Conservation (phyloP, 2,329 filamentous ascomycete species). For the Ramularia endophylla region DNA sequence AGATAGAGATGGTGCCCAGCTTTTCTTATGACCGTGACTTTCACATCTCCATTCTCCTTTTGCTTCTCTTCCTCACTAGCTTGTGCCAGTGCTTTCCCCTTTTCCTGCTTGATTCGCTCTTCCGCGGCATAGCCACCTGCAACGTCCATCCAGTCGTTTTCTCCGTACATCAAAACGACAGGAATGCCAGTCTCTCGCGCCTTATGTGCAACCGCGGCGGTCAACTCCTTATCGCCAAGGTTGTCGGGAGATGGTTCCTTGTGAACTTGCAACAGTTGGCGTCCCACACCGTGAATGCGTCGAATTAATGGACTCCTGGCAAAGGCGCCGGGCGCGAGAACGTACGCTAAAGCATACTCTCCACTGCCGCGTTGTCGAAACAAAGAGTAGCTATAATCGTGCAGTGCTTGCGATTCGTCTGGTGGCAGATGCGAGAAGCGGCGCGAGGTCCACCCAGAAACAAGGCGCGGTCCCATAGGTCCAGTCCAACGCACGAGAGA, state of each 20-base stretch:
- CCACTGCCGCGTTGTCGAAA: constrained; percentile 90
- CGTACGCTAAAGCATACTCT: constrained; percentile 87
- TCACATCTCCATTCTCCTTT: constrained; percentile 71
- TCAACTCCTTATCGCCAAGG: constrained; percentile 53
- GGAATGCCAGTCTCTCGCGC: constrained; percentile 60
- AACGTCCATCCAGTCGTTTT: constrained; percentile 99
- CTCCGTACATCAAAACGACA: constrained; percentile 91
- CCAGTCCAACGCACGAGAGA: constrained; percentile 82
- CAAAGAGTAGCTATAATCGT: constrained; percentile 90
- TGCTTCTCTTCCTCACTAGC: constrained; percentile 61
- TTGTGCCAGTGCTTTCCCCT: constrained; percentile 52
- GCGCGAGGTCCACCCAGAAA: constrained; percentile 90
- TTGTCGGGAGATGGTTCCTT: constrained; percentile 23
- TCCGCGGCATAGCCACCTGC: constrained; percentile 74
- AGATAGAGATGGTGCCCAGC: constrained; percentile 69
- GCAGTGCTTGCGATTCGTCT: constrained; percentile 74
- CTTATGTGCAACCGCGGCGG: constrained; percentile 56
- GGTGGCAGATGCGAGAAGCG: constrained; percentile 83
- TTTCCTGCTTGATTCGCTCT: constrained; percentile 68
- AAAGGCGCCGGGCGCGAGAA: constrained; percentile 89
- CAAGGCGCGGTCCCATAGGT: constrained; percentile 81
- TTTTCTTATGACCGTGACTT: constrained; percentile 69
- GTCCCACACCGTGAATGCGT: constrained; percentile 77
- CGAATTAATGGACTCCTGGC: constrained; percentile 82
- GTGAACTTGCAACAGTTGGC: constrained; percentile 51